Conservation (phyloP, 176 grass and related monocot genomes). For the Stipa capillata region DNA sequence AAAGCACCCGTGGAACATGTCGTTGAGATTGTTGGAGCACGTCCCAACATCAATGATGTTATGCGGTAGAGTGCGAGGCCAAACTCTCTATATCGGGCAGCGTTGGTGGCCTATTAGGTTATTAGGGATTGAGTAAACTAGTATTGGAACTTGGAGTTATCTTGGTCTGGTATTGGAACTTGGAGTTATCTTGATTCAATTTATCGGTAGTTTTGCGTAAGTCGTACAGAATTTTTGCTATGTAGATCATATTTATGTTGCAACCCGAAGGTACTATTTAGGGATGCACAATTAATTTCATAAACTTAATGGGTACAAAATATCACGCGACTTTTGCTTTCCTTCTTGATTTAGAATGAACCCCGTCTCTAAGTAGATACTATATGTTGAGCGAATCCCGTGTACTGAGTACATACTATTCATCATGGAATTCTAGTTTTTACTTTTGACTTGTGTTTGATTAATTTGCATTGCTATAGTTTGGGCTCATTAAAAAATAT, state of each 20-base stretch:
- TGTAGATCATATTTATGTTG: not conserved
- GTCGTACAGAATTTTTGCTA: not conserved
- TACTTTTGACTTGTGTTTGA: not conserved
- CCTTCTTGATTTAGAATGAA: not conserved
- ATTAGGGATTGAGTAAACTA: not conserved
- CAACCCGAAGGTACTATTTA: not conserved
- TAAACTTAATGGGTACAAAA: not conserved
- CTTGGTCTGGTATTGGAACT: too few relatives aligned
- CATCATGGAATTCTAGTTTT: not conserved
- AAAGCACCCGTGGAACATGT: not conserved
- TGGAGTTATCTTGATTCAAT: too few relatives aligned
- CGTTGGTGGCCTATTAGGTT: too few relatives aligned
- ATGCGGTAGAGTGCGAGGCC: constrained; percentile 27
- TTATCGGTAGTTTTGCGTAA: not conserved
- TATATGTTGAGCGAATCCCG: not conserved
- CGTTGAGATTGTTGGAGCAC: constrained; percentile 7
- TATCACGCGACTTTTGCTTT: not conserved
- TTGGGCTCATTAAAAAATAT: not conserved
- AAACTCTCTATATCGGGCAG: too few relatives aligned
- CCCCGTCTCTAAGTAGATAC: not conserved
- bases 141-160: not conserved
- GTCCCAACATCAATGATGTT: constrained; percentile 15
- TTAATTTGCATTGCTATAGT: not conserved
- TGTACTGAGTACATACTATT: too few relatives aligned
- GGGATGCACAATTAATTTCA: not conserved